Evolutionary conservation across 129 eudicot genomes (phyloP).

Genomic region (Silybum marianum): DNA sequence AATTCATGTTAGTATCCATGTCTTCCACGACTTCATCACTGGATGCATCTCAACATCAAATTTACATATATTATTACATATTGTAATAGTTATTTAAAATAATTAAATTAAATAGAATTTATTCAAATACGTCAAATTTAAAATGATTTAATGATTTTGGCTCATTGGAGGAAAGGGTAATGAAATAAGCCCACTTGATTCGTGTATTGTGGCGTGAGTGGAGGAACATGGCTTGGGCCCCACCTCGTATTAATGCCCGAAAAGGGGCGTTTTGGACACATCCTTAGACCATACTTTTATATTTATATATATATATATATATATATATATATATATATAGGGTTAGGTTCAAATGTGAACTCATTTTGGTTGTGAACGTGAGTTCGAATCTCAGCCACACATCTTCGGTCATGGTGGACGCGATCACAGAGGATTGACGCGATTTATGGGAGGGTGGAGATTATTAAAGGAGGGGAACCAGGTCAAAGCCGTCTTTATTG

Average conservation of each 20-base stretch:
- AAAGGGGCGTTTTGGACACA: conserved; percentile 38
- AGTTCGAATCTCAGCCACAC: too few relatives aligned
- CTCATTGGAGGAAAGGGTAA: background rate
- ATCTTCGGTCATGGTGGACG: too few relatives aligned
- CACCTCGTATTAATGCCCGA: conserved; percentile 26
- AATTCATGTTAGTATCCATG: background rate
- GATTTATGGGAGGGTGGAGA: too few relatives aligned
- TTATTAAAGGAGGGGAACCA: too few relatives aligned
- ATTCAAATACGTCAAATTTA: conserved; percentile 2
- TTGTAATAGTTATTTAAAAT: too few relatives aligned
- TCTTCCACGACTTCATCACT: background rate
- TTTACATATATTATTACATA: background rate
- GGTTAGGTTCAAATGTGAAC: too few relatives aligned
- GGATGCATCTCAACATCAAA: background rate
- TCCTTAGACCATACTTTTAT: background rate
- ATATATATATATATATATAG: too few relatives aligned
- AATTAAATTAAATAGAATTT: too few relatives aligned
- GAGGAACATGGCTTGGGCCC: conserved; percentile 26
- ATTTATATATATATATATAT: background rate
- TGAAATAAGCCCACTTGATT: conserved; percentile 29
- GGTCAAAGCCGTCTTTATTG: too few relatives aligned
- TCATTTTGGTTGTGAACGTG: too few relatives aligned
- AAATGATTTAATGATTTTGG: background rate
- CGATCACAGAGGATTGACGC: too few relatives aligned
- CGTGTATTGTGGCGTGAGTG: conserved; percentile 11